Evolutionary conservation across 768 basidiomycete species (phyloP).

Genomic region (Trametes coccinea): DNA sequence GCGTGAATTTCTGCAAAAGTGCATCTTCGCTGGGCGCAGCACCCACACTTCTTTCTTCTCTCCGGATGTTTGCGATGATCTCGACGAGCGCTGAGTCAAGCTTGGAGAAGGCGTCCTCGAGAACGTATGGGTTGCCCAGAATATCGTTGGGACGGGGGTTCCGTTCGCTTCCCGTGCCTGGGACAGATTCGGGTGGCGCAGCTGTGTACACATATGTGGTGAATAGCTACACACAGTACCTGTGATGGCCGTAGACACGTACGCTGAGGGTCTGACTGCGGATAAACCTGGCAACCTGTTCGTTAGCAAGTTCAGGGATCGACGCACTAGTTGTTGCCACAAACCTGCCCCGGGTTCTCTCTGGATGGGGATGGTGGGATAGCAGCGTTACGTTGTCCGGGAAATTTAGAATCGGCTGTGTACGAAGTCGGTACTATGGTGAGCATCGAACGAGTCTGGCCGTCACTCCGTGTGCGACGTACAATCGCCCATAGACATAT

Average conservation of each 20-base stretch:
- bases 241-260: not conserved
- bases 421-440: not conserved
- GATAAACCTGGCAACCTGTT: conserved; percentile 44
- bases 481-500: conserved; percentile 12
- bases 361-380: conserved; percentile 46
- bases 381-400: conserved; percentile 35
- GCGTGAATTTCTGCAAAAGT: conserved; percentile 41
- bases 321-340: not conserved
- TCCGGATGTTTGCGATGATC: conserved; percentile 28
- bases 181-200: conserved; percentile 15
- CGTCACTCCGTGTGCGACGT: not conserved
- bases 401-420: conserved; percentile 43
- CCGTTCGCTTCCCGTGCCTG: conserved; percentile 25
- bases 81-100: conserved; percentile 46
- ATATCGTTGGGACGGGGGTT: conserved; percentile 12
- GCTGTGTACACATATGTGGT: too few relatives aligned
- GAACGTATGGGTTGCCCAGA: conserved; percentile 47
- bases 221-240: not conserved
- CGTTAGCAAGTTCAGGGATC: not conserved
- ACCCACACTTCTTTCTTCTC: conserved; percentile 41
- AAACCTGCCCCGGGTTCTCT: conserved; percentile 50
- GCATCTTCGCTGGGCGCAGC: conserved; percentile 36
- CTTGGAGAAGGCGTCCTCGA: conserved; percentile 43
- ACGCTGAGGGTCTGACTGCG: conserved; percentile 46
- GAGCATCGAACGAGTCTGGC: not conserved